These are phyloP conservation scores for Syncephalastrum monosporum DNA, from an alignment of 371 early-diverging fungal genomes.

Conservation along the genomic window DNA sequence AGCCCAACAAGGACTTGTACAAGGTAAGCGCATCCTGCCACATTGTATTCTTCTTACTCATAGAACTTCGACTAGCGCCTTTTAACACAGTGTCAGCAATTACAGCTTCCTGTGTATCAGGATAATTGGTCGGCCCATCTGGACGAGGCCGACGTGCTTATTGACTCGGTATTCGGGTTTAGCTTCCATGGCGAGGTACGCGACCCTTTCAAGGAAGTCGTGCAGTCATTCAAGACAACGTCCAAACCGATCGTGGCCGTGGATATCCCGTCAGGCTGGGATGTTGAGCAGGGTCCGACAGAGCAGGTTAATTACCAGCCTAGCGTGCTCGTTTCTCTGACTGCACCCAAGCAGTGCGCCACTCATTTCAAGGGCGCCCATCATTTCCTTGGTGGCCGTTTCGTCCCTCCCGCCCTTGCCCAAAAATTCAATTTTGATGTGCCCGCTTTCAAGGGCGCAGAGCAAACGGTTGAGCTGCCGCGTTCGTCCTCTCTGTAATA, in stretches of 20 bases:
- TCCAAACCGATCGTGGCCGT: slow-evolving; percentile 70
- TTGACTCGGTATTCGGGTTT: slow-evolving; percentile 94
- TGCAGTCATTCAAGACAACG: slow-evolving; percentile 51
- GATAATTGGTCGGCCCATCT: slow-evolving; percentile 37
- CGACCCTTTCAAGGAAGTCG: slow-evolving; percentile 73
- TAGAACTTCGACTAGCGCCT: slow-evolving; percentile 41
- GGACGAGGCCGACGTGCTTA: slow-evolving; percentile 57
- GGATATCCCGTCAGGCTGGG: slow-evolving; percentile 95
- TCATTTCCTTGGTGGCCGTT: slow-evolving; percentile 89
- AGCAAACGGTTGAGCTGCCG: slow-evolving; percentile 54
- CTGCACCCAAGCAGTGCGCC: slow-evolving; percentile 85
- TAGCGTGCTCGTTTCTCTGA: slow-evolving; percentile 83
- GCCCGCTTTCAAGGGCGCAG: slow-evolving; percentile 63
- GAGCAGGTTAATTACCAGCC: slow-evolving; percentile 60
- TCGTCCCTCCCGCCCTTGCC: slow-evolving; percentile 73
- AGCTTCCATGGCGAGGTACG: slow-evolving; percentile 83
- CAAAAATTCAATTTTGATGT: slow-evolving; percentile 60
- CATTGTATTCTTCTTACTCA: not conserved
- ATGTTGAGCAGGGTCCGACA: slow-evolving; percentile 77
- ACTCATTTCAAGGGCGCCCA: slow-evolving; percentile 65
- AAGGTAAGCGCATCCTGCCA: slow-evolving; percentile 32
- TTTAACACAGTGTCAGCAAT: slow-evolving; percentile 65
- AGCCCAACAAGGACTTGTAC: slow-evolving; percentile 64
- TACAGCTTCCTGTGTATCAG: slow-evolving; percentile 63
- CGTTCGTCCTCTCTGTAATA: slow-evolving; percentile 1